Conservation (phyloP, 768 basidiomycete species). For the Boletus rufocinnamomeus region DNA sequence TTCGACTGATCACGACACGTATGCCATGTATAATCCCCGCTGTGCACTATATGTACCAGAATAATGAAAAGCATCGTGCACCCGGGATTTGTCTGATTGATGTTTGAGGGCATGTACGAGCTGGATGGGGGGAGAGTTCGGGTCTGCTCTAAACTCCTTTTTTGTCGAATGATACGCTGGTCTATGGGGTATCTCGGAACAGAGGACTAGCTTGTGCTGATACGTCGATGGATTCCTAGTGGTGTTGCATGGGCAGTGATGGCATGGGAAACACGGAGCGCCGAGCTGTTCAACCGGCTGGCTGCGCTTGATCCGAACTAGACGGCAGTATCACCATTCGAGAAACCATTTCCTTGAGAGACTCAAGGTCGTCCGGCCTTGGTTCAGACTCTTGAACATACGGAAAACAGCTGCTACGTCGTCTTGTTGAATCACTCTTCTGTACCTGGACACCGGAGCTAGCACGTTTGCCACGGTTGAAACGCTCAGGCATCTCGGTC, state of each 20-base stretch:
- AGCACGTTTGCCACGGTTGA: not conserved
- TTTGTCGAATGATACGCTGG: not conserved
- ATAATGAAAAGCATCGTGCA: constrained; percentile 18
- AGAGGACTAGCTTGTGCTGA: not conserved
- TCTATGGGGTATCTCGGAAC: constrained; percentile 17
- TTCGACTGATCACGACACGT: constrained; percentile 62
- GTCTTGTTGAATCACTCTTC: not conserved
- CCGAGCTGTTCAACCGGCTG: constrained; percentile 1
- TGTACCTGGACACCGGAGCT: not conserved
- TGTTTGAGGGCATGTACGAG: constrained; percentile 2
- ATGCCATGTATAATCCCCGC: constrained; percentile 17
- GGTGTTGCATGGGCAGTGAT: not conserved
- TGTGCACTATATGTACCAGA: constrained; percentile 26
- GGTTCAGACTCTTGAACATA: too few relatives aligned
- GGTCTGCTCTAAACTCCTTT: not conserved
- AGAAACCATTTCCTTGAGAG: too few relatives aligned
- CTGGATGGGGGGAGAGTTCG: not conserved
- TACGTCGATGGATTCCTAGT: not conserved
- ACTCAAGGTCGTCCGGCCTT: too few relatives aligned
- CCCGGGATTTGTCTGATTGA: constrained; percentile 6
- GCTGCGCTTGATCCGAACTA: too few relatives aligned
- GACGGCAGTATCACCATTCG: too few relatives aligned
- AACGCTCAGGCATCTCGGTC: not conserved
- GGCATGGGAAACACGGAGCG: constrained; percentile 1
- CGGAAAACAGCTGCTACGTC: too few relatives aligned